Base-by-base conservation (phyloP, 805 yeast genomes). In the Zygosaccharomyces lentus region DNA sequence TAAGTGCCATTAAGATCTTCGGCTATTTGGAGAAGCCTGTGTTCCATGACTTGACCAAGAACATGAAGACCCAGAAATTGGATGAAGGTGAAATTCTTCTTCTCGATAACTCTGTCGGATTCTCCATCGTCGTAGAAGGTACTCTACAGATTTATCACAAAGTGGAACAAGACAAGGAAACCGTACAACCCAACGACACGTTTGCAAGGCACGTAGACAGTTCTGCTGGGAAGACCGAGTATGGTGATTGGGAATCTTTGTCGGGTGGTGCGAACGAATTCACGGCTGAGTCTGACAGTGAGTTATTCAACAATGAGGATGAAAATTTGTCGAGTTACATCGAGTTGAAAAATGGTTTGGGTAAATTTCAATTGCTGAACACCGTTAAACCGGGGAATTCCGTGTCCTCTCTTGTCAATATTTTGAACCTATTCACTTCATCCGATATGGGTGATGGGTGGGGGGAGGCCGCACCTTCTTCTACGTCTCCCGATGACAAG, bases 101-200 rank as follows among this genome's bases (percentile, higher is more conserved):
- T 40, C 66, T 91, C 32, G 87, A 85, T 50, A 87, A 84, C 42
- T 76, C 81, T 5, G 70, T 84, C 6, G 98, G 98, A 1, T 90
- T 93, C 57, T 81, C 93, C 30, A 85, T 93, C 36, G 96, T 91
- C 17, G 95, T 90, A 1, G 97, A 90, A 55, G 99, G 99, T 1
- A 76, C 81, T 9, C 78, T 91, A 40, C 89, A 87, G 58, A 85
- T 93, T 0, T 88, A 77, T 59, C 80, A 82, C 37, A 78, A 77
- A 50, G 67, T 82, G 2, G 70, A 72, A 29, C 59, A 56, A 29
- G 60, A 50, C 27, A 40, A 29, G n/a, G 40, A 31, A 9, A 24
- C 27, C 12, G 34, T 38, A 4, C 34, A 27, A 6, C 31, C 34
- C 13, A 26, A 41, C 9, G 40, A 23, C 9, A 15, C 12, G 5